Base-by-base conservation (phyloP, 1,139 yeast genomes). In the Geotrichum phurueaensis region DNA sequence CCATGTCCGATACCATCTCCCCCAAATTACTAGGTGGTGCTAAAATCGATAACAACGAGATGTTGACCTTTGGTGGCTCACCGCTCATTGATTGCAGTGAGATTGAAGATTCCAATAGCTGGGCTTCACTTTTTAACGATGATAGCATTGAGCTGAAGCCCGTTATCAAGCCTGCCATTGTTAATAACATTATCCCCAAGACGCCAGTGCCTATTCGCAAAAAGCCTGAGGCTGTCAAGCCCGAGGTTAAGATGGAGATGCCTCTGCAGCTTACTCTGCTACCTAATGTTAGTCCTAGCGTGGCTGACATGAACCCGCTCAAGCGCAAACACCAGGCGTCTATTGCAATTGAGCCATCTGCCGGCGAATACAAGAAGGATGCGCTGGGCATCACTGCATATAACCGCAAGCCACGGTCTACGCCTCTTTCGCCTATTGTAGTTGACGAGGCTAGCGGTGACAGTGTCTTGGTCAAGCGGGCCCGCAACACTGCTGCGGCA, bases 401-500 rank as follows among this genome's bases (percentile, higher is more conserved):
- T 70, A 71, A 70, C 66, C 71, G 77, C 62, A 75, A 75, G 70
- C 78, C 77, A 9, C 71, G 78, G 20, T 66, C 76, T 22, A 53
- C 69, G 56, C 77, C 77, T 36, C 81, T 91, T 72, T 80, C 82
- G 64, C 96, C 96, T 15, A 80, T 88, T 61, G 79, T 79, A 61
- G 76, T 85, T 60, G 81, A 82, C 45, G 74, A 69, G 23, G 78
- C 79, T 48, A 78, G 80, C 47, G 78, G 75, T 60, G 97, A 91
- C 74, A 84, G 86, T 25, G 82, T 81, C 62, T 82, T 89, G 59
- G 73, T 87, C 70, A 89, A 92, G 75, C 85, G 98, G 70, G 97
- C 97, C 51, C 85, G 92, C 75, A 92, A 92, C 80, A 92, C 98
- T 33, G 97, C 91, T 73, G 97, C 98, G 64, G 98, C 97, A 22